Conservation (phyloP, 371 early-diverging fungal species). For the Rhizomucor miehei region DNA sequence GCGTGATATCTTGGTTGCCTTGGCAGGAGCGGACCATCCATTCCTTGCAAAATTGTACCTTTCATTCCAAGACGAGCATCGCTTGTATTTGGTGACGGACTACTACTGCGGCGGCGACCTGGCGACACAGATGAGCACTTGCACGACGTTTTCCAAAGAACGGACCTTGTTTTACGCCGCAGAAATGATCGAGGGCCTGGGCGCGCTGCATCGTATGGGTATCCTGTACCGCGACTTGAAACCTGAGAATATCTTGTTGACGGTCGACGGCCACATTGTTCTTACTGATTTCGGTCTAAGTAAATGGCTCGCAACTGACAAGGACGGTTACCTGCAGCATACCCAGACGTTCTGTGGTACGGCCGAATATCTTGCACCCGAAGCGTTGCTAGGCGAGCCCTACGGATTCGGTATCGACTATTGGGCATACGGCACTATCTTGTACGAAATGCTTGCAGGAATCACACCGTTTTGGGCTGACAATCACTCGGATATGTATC, state of each 20-base stretch:
- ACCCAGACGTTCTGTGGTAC: slow-evolving; percentile 97
- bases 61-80: slow-evolving; percentile 88
- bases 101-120: slow-evolving; percentile 89
- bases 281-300: slow-evolving; percentile 92
- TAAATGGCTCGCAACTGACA: slow-evolving; percentile 47
- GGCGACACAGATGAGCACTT: slow-evolving; percentile 57
- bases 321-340: slow-evolving; percentile 26
- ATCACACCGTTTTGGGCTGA: slow-evolving; percentile 85
- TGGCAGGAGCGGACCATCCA: slow-evolving; percentile 64
- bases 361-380: slow-evolving; percentile 91
- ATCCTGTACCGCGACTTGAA: slow-evolving; percentile 91
- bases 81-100: slow-evolving; percentile 95
- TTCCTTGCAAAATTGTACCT: slow-evolving; percentile 94
- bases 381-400: slow-evolving; percentile 77
- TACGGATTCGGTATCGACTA: slow-evolving; percentile 94
- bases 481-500: slow-evolving; percentile 81
- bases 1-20: slow-evolving; percentile 45
- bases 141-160: slow-evolving; percentile 41
- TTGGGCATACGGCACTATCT: slow-evolving; percentile 95
- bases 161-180: slow-evolving; percentile 75
- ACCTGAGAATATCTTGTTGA: slow-evolving; percentile 88
- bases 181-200: slow-evolving; percentile 86
- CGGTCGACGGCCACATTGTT: slow-evolving; percentile 78
- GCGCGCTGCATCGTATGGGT: slow-evolving; percentile 81
- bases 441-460: slow-evolving; percentile 84